Conservation (phyloP, 2,329 filamentous ascomycete genomes). For the Fusarium dimerum region DNA sequence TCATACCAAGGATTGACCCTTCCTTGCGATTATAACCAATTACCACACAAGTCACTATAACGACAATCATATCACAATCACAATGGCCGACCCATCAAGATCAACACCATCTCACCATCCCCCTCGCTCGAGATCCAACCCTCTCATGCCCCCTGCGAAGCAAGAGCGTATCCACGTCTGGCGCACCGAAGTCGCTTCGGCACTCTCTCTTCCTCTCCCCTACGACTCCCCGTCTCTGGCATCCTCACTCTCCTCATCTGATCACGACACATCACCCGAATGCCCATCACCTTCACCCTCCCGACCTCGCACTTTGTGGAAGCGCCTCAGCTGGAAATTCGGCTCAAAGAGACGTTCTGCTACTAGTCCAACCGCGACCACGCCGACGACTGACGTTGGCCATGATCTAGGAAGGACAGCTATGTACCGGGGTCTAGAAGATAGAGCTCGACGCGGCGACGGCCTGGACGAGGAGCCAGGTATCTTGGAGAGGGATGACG, state of each 20-base stretch:
- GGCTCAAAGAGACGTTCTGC: constrained; percentile 20
- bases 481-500: constrained; percentile 29
- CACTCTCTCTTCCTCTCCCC: constrained; percentile 27
- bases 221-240: constrained; percentile 30
- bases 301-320: constrained; percentile 26
- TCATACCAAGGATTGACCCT: too few relatives aligned
- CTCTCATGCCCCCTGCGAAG: constrained; percentile 36
- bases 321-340: constrained; percentile 30
- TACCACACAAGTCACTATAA: background rate
- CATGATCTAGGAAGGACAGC: constrained; percentile 22
- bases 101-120: constrained; percentile 1
- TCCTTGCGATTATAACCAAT: background rate
- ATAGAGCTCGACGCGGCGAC: constrained; percentile 15
- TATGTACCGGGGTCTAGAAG: constrained; percentile 37
- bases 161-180: constrained; percentile 50
- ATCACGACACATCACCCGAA: constrained; percentile 14
- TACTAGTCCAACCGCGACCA: constrained; percentile 22
- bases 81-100: constrained; percentile 9
- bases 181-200: constrained; percentile 49
- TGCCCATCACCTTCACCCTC: constrained; percentile 17
- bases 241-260: constrained; percentile 36
- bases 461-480: constrained; percentile 23
- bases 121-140: constrained; percentile 12
- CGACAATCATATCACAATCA: background rate
- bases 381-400: constrained; percentile 23